Conservation (phyloP, 2,329 filamentous ascomycete genomes). For the Aspergillus clavatus region DNA sequence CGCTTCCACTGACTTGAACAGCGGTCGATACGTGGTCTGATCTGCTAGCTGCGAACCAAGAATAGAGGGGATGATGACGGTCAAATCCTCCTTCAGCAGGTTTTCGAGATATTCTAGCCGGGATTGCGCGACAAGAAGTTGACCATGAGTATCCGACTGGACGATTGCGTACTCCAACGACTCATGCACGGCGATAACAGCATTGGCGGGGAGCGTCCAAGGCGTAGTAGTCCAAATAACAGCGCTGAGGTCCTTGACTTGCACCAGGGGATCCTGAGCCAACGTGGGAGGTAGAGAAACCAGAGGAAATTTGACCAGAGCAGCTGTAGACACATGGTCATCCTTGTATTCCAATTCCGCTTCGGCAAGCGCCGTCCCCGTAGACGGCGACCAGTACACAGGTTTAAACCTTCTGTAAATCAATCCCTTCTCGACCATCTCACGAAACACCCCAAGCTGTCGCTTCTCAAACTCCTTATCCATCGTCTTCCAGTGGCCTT, state of each 20-base stretch:
- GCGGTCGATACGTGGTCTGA: slow-evolving; percentile 62
- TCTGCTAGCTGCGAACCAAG: slow-evolving; percentile 61
- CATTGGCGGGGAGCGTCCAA: slow-evolving; percentile 93
- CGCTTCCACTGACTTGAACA: slow-evolving; percentile 58
- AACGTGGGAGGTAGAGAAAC: slow-evolving; percentile 44
- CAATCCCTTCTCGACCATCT: slow-evolving; percentile 58
- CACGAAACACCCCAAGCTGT: slow-evolving; percentile 55
- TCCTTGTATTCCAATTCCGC: slow-evolving; percentile 63
- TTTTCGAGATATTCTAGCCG: slow-evolving; percentile 57
- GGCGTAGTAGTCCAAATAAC: slow-evolving; percentile 98
- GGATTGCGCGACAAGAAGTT: slow-evolving; percentile 66
- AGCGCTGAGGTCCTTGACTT: slow-evolving; percentile 59
- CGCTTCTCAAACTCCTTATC: slow-evolving; percentile 57
- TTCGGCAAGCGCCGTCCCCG: slow-evolving; percentile 58
- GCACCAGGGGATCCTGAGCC: slow-evolving; percentile 34
- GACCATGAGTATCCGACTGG: slow-evolving; percentile 50
- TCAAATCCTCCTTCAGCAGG: slow-evolving; percentile 47
- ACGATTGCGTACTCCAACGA: slow-evolving; percentile 71
- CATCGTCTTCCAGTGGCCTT: slow-evolving; percentile 60
- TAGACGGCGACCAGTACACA: slow-evolving; percentile 64
- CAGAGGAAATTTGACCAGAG: slow-evolving; percentile 72
- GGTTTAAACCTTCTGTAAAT: slow-evolving; percentile 60
- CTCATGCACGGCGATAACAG: slow-evolving; percentile 74
- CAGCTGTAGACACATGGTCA: slow-evolving; percentile 54
- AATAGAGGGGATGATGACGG: slow-evolving; percentile 54